Evolutionary conservation across 164 flowering plant genomes (phyloP), one percentile per base, ranked within the genome.

Genomic region (Umbellularia californica): DNA sequence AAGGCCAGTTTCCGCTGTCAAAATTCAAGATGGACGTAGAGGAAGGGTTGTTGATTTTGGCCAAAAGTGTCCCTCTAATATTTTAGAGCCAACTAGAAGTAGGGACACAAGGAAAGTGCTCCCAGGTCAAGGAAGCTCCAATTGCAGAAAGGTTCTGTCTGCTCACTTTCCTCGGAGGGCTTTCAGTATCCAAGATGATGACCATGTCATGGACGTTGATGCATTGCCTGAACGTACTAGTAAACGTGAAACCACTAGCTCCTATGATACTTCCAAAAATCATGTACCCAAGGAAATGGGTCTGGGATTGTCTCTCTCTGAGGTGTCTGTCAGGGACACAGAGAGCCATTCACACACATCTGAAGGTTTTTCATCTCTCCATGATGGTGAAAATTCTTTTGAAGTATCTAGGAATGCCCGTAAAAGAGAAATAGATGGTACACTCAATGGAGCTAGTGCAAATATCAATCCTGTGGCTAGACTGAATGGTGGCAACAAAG

Each of bases 361-460:
- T 47, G 28, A 27, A 70, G 65, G 60, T 25, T 58, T 68, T 58
- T 72, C 74, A 33, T 78, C 77, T 64, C 77, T 65, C 1, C 23
- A 51, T 71, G 25, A 47, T 58, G 69, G 33, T 41, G 70, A 22
- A 6, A 70, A 51, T 71, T 69, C 72, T 79, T 68, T 72, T 20
- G 70, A 47, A 17, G 63, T 58, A 27, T 63, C 82, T 25, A 65
- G 67, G 51, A 63, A 50, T 50, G 58, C 55, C 62, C 51, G 11
- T 22, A 82, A 82, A 70, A 79, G 83, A 58, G 83, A 79, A 69
- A 81, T 72, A 23, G 82, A 75, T 65, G 50, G 68, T 68, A 19
- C 70, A 17, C 76, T 50, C 64, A 78, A 77, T 72, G 68, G 72
- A 23, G 35, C 51, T 58, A 51, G 58, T 52, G 27, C 15, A 41